Percentiles rank a stretch among this genome's conserved stretches.
phyloP scores from a whole-genome alignment of 83 land plant species.

The Picea abies region DNA sequence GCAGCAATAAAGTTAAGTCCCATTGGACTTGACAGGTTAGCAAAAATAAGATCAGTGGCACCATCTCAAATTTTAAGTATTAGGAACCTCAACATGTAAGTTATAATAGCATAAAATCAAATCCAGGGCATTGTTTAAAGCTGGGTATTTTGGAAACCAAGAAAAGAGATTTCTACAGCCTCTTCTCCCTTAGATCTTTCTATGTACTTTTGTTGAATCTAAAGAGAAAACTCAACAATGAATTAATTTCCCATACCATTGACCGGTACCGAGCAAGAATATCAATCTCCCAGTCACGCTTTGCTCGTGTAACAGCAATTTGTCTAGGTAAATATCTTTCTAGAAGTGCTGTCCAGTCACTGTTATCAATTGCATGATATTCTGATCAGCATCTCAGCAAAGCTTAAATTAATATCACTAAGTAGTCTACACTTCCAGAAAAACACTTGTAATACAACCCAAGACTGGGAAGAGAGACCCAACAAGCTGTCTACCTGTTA shows the following conservation, averaged over 20 bases:
- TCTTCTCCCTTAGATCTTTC: neutral
- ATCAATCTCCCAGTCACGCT: constrained; percentile 93
- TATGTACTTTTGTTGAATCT: neutral
- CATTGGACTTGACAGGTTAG: no score
- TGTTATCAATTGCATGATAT: constrained; percentile 19
- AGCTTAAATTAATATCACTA: neutral
- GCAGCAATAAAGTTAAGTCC: no score
- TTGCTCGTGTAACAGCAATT: constrained; percentile 89
- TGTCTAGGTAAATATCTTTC: constrained; percentile 93
- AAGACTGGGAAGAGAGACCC: no score
- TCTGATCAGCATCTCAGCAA: constrained; percentile 2
- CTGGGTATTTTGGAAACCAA: no score
- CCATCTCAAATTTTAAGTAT: no score
- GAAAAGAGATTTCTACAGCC: no score
- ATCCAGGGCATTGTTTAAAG: no score
- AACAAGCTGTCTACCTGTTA: no score
- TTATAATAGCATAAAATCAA: no score
- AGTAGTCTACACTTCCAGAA: neutral
- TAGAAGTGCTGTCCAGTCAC: constrained; percentile 90
- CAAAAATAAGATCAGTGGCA: no score
- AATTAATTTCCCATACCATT: constrained; percentile 56
- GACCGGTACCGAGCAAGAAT: constrained; percentile 75
- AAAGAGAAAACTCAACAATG: neutral
- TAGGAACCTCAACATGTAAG: no score
- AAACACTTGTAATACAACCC: neutral